Conservation (phyloP, 2,329 filamentous ascomycete genomes). For the Beauveria bassiana region DNA sequence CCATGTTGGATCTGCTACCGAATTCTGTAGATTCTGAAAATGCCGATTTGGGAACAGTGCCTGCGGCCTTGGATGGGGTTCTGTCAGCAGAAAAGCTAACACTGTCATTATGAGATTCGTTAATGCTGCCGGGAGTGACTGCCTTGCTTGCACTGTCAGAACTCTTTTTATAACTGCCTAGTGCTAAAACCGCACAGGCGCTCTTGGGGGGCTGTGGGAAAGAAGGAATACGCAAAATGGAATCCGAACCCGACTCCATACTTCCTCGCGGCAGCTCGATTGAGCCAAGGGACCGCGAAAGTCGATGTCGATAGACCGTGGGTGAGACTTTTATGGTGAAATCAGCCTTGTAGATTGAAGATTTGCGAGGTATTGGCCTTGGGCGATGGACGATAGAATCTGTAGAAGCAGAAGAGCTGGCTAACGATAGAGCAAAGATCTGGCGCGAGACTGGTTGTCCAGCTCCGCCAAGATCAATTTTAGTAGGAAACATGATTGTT, state of each 20-base stretch:
- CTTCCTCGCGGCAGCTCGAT: constrained; percentile 38
- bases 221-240: constrained; percentile 42
- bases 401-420: not conserved
- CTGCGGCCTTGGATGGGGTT: not conserved
- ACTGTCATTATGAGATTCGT: not conserved
- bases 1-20: not conserved
- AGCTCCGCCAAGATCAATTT: constrained; percentile 4
- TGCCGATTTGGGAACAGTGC: not conserved
- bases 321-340: constrained; percentile 38
- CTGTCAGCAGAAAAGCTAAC: not conserved
- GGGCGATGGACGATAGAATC: constrained; percentile 46
- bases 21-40: not conserved
- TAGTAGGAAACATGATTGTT: not conserved
- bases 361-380: constrained; percentile 46
- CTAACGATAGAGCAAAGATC: not conserved
- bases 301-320: constrained; percentile 34
- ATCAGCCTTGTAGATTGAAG: constrained; percentile 36
- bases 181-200: constrained; percentile 19
- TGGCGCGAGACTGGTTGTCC: constrained; percentile 2
- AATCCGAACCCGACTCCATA: constrained; percentile 35
- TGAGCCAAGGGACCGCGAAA: constrained; percentile 43
- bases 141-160: not conserved
- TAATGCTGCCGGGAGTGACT: not conserved
- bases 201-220: constrained; percentile 41
- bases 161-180: not conserved